phyloP scores from a whole-genome alignment of 176 grass and related monocot genomes.

The Oryza australiensis region DNA sequence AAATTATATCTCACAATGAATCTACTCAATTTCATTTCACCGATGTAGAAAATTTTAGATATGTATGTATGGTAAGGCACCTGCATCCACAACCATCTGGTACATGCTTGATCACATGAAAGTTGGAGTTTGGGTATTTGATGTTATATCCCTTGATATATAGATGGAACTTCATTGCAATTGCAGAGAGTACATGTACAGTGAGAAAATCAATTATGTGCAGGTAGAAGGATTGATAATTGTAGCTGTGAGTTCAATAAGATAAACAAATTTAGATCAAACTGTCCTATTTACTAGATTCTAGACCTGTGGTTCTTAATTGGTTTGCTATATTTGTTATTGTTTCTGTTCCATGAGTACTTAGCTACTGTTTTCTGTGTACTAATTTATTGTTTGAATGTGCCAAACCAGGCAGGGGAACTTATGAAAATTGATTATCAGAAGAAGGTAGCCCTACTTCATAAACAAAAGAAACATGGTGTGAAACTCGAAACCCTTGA shows the following conservation, averaged over 20 bases:
- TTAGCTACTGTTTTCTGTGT: constrained; percentile 21
- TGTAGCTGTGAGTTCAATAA: neutral
- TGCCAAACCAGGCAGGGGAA: constrained; percentile 73
- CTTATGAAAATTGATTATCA: constrained; percentile 99
- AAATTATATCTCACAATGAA: neutral
- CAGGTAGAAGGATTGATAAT: neutral
- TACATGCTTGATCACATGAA: no score
- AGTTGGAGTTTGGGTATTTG: no score
- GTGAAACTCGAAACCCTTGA: constrained; percentile 77
- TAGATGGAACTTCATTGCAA: neutral
- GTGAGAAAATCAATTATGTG: constrained; percentile 17
- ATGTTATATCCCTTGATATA: no score
- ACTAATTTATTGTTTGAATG: constrained; percentile 12
- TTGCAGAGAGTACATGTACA: neutral
- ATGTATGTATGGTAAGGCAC: neutral
- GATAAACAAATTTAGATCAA: constrained; percentile 4
- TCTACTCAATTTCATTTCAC: neutral
- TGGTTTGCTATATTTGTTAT: neutral
- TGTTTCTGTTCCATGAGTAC: neutral
- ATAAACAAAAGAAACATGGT: constrained; percentile 85
- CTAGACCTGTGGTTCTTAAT: constrained; percentile 15
- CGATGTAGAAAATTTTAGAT: neutral
- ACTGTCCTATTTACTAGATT: constrained; percentile 11
- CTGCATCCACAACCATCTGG: no score
- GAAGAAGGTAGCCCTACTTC: constrained; percentile 79